Base-by-base conservation (phyloP, 176 grass and related monocot species). In the Echinochloa phyllopogon region DNA sequence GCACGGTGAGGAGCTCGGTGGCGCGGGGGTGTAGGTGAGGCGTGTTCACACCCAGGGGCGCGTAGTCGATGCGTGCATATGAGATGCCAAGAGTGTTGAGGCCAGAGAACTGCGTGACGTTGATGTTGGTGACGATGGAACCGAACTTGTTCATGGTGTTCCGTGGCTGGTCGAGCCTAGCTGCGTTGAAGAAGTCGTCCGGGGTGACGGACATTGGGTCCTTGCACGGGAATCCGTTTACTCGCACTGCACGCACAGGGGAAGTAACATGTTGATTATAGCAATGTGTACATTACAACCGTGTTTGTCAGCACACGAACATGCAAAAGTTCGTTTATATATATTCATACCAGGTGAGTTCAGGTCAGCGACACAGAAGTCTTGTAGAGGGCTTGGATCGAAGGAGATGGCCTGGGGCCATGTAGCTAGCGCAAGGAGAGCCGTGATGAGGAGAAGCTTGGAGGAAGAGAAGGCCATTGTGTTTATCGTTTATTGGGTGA, bases 221-320 rank as follows among this genome's bases (percentile, higher is more conserved):
- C 71, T 84, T 84, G 71, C 82, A 83, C 18, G 57, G 4, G 74
- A 83, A 83, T 1, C 81, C 81, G 49, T 84, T 84, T 1, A 74
- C 69, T 25, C 4, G 20, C 44, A 84, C 71, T 75, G 70, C 43
- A 69, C 11, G 1, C 39, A 9, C 12, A 24, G 13, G 18, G 25
- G 20, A 41, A 68, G 6, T 25, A 33, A 33, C 29, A 33, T 33
- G 29, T 33, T 33, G 29, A 33, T 33, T 33, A 33, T 33, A 33
- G 2, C 29, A 33, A 33, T 33, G 29, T 2, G 29, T 33, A 33
- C 29, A 33, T 33, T 33, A 33, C 29, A 33, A 33, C 29, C 29
- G n/a, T n/a, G 29, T 33, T 33, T 33, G 29, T 33, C 29, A 33
- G 29, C 29, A 33, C 29, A 33, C 29, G 2, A 33, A 33, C 13